These are phyloP conservation scores for Paecilomyces dactylethromorphus DNA, from an alignment of 2,329 filamentous ascomycete species.

Conservation along the genomic window DNA sequence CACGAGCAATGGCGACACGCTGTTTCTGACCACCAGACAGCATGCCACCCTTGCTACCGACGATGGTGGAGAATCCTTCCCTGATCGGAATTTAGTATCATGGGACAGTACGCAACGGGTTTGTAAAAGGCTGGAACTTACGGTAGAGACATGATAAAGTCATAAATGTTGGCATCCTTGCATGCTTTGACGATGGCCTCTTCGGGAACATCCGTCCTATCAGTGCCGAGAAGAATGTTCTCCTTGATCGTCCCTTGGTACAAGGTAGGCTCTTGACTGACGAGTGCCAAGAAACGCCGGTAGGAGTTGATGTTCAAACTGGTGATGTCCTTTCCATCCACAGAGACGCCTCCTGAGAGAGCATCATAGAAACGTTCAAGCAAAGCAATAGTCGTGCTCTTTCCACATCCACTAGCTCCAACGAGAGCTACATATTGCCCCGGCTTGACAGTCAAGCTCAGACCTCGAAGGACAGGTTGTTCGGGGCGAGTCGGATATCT, in stretches of 20 bases:
- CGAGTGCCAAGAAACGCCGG: constrained; percentile 74
- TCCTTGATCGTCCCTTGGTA: constrained; percentile 90
- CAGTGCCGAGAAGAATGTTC: constrained; percentile 76
- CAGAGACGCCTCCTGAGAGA: constrained; percentile 67
- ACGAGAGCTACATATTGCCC: constrained; percentile 64
- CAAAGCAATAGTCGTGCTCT: constrained; percentile 86
- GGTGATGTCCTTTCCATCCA: constrained; percentile 79
- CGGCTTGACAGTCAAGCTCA: constrained; percentile 52
- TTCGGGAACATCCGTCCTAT: constrained; percentile 62
- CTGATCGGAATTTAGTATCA: constrained; percentile 20
- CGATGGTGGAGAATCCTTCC: constrained; percentile 77
- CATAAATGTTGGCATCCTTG: constrained; percentile 85
- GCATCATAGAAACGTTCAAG: constrained; percentile 95
- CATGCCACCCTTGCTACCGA: constrained; percentile 79
- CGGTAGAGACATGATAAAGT: constrained; percentile 80
- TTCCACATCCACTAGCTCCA: constrained; percentile 89
- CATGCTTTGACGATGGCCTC: constrained; percentile 70
- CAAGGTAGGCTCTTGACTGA: constrained; percentile 88
- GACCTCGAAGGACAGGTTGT: constrained; percentile 81
- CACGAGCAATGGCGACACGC: constrained; percentile 86
- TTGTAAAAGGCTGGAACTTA: constrained; percentile 28
- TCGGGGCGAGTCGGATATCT: constrained; percentile 86
- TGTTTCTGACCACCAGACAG: constrained; percentile 91
- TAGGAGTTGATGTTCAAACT: constrained; percentile 80
- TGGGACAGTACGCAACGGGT: not conserved